Evolutionary conservation across 1,139 yeast genomes (phyloP).

Genomic region (Ogataea hybrid): DNA sequence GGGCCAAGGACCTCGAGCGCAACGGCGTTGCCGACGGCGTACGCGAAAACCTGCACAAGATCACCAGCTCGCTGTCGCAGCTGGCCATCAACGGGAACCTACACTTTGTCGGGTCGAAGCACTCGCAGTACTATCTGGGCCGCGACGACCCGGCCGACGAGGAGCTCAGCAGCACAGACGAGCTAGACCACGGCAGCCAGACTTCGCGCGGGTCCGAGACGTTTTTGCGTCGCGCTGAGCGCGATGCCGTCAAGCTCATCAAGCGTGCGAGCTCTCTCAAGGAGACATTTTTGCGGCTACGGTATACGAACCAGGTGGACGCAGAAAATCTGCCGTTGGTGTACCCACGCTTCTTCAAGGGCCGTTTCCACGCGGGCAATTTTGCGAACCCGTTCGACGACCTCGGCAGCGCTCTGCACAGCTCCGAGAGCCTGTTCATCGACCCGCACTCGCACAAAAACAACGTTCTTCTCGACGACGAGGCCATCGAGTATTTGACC

Average conservation of each 20-base stretch:
- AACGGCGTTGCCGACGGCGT: constrained; percentile 47
- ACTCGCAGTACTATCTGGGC: constrained; percentile 23
- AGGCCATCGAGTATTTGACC: constrained; percentile 41
- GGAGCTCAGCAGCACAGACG: constrained; percentile 2
- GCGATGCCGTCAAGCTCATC: constrained; percentile 38
- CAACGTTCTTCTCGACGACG: constrained; percentile 50
- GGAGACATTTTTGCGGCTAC: constrained; percentile 31
- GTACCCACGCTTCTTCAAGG: constrained; percentile 63
- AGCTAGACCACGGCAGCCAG: neutral
- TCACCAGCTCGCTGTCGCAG: constrained; percentile 55
- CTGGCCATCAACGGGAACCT: constrained; percentile 58
- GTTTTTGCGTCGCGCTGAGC: constrained; percentile 39
- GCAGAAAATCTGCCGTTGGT: constrained; percentile 54
- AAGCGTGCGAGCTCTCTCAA: constrained; percentile 34
- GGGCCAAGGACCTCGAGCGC: constrained; percentile 46
- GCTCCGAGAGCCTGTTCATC: constrained; percentile 16
- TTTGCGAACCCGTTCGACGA: constrained; percentile 69
- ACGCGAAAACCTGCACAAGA: constrained; percentile 46
- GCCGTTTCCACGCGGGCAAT: constrained; percentile 70
- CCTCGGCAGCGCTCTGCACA: constrained; percentile 6
- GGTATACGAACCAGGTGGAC: constrained; percentile 34
- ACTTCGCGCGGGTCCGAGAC: constrained; percentile 9
- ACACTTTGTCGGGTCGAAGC: constrained; percentile 38
- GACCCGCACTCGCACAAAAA: constrained; percentile 32
- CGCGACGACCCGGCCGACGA: constrained; percentile 14